Evolutionary conservation across 495 filamentous ascomycete species (phyloP), one percentile per base, ranked within the genome.

Genomic region (Daldinia childiae): DNA sequence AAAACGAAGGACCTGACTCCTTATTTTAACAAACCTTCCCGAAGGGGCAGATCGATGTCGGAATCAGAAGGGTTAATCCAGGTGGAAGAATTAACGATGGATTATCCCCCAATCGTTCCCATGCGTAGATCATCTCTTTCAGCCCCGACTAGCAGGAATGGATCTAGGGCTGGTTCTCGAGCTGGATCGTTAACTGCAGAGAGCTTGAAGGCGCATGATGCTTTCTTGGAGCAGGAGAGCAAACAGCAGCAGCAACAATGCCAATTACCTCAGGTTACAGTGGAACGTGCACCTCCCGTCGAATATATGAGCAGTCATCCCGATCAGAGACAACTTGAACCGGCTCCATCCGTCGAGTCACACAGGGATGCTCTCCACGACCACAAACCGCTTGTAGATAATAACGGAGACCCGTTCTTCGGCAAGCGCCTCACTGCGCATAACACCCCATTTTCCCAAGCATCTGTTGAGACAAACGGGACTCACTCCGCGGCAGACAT

Each of bases 111-210:
- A n/a, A 77, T 82, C 17, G 86, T 92, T 58, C 89, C 88, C 7
- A 74, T 79, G 17, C 85, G 89, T 36, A 87, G 86, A 66, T 90
- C 90, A 4, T 91, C 90, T 12, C 84, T 92, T 17, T 92, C 90
- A 19, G 90, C 90, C 3, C 90, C 89, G 5, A 91, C 90, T 1
- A 93, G 89, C 65, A 85, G 87, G 43, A 90, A 89, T 68, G 85
- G 83, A 55, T 92, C 90, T 3, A 85, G 89, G 41, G 82, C 89
- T 27, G 87, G 79, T 7, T 83, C 81, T n/a, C 58, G 76, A 64
- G 63, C 76, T 30, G 76, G 84, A 3, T 92, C 90, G 3, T 79
- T 92, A 19, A 92, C 90, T 9, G 83, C 90, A 0, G 88, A 87
- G 57, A 91, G 90, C 71, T 68, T 92, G 67, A 87, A 85, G 50